Conservation (phyloP, 495 filamentous ascomycete genomes). For the Evernia prunastri region DNA sequence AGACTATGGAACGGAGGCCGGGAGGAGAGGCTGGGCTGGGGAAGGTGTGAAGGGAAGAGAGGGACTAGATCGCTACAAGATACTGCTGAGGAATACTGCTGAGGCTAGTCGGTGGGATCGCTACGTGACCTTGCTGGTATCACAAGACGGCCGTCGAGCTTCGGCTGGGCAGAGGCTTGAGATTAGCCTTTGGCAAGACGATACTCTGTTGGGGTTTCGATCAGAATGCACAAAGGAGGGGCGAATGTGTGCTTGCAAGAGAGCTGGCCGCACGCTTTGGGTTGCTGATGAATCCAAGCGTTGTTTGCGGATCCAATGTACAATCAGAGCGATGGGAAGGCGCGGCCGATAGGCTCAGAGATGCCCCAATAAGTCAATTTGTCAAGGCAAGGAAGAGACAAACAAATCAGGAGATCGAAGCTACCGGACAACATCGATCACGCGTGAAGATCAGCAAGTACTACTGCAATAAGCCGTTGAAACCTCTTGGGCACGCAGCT, state of each 20-base stretch:
- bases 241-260: not conserved
- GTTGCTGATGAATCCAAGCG: not conserved
- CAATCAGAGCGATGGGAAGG: not conserved
- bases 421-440: not conserved
- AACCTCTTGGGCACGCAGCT: not conserved
- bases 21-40: not conserved
- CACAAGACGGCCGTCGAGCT: not conserved
- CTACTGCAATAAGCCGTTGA: not conserved
- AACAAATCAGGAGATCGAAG: not conserved
- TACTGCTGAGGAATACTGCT: not conserved
- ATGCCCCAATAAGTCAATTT: not conserved
- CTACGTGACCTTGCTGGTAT: not conserved
- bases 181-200: not conserved
- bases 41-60: not conserved
- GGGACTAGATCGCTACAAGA: not conserved
- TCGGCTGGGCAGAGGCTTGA: not conserved
- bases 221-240: not conserved
- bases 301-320: not conserved
- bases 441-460: not conserved
- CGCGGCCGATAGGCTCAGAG: not conserved
- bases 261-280: too few relatives aligned
- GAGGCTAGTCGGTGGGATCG: not conserved
- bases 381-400: not conserved
- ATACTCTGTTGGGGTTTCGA: not conserved
- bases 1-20: conserved; percentile 55